phyloP scores from a whole-genome alignment of 192 early-diverging fungal genomes.

The Chytriomyces hyalinus region DNA sequence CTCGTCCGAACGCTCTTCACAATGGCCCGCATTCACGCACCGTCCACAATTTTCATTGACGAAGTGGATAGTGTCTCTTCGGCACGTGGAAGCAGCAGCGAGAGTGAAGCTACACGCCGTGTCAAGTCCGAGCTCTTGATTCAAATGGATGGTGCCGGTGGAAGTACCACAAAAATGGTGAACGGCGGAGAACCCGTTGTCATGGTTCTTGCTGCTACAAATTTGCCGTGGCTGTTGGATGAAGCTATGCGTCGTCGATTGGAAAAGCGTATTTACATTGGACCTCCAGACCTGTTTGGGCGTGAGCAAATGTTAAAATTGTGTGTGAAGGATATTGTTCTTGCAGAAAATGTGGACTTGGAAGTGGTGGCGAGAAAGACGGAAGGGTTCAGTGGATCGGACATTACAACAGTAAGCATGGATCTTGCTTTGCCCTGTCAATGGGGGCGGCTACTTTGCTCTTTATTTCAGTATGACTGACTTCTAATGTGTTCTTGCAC shows the following conservation, averaged over 20 bases:
- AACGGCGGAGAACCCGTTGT: constrained; percentile 47
- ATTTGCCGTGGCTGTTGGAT: constrained; percentile 62
- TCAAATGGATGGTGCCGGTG: constrained; percentile 40
- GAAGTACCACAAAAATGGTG: constrained; percentile 50
- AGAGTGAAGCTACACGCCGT: constrained; percentile 55
- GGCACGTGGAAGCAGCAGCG: constrained; percentile 15
- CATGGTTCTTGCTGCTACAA: constrained; percentile 56
- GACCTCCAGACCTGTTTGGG: not conserved
- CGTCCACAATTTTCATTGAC: constrained; percentile 61
- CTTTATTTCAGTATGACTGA: no score
- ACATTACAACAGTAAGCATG: constrained; percentile 26
- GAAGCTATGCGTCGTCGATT: constrained; percentile 55
- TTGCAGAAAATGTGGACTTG: constrained; percentile 33
- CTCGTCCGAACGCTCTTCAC: constrained; percentile 56
- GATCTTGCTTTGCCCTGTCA: not conserved
- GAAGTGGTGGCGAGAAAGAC: constrained; percentile 30
- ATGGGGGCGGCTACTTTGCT: no score
- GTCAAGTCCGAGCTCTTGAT: constrained; percentile 64
- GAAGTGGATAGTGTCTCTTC: constrained; percentile 46
- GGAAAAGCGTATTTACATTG: constrained; percentile 50
- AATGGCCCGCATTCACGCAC: constrained; percentile 56
- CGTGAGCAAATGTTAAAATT: constrained; percentile 31
- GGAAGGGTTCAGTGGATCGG: constrained; percentile 40
- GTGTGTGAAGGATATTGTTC: constrained; percentile 26
- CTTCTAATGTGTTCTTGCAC: not conserved